Percentiles rank a stretch among this genome's conserved stretches.
Conservation (phyloP, 352 stramenopile genomes). For the Phytophthora aleatoria region DNA sequence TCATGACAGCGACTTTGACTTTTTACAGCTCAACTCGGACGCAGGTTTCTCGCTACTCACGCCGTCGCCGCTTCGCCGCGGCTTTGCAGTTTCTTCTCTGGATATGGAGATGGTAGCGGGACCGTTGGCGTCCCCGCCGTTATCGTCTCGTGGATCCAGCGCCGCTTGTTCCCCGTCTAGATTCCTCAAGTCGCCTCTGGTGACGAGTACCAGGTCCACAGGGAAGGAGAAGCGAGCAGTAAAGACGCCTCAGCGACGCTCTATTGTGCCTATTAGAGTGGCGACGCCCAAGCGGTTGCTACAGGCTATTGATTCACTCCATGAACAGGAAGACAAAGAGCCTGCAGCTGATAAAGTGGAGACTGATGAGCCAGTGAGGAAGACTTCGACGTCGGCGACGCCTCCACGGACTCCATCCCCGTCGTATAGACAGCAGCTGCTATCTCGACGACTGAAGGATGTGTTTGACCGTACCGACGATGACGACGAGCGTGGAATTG, state of each 20-base stretch:
- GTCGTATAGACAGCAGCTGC: constrained; percentile 30
- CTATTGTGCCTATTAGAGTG: constrained; percentile 16
- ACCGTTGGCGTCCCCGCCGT: constrained; percentile 26
- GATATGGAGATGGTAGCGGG: constrained; percentile 11
- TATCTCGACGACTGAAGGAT: constrained; percentile 41
- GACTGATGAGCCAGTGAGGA: constrained; percentile 5
- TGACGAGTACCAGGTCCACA: constrained; percentile 9
- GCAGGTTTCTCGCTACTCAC: constrained; percentile 58
- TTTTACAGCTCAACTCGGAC: constrained; percentile 38
- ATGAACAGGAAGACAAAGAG: constrained; percentile 25
- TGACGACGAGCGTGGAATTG: constrained; percentile 11
- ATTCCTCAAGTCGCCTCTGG: constrained; percentile 78
- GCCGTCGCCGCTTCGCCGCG: constrained; percentile 41
- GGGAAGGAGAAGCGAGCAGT: constrained; percentile 2
- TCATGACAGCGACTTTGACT: constrained; percentile 59
- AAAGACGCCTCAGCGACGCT: constrained; percentile 22
- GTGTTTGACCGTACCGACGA: constrained; percentile 43
- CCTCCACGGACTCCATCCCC: constrained; percentile 35
- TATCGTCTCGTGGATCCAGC: constrained; percentile 33
- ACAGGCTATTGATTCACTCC: constrained; percentile 28
- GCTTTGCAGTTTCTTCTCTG: constrained; percentile 3
- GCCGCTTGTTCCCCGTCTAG: constrained; percentile 58
- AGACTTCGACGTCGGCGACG: constrained; percentile 11
- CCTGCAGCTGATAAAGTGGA: background rate
- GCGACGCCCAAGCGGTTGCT: constrained; percentile 18